These are phyloP conservation scores for Cicer pinnatifidum DNA, from an alignment of 306 rosid genomes.

Conservation along the genomic window DNA sequence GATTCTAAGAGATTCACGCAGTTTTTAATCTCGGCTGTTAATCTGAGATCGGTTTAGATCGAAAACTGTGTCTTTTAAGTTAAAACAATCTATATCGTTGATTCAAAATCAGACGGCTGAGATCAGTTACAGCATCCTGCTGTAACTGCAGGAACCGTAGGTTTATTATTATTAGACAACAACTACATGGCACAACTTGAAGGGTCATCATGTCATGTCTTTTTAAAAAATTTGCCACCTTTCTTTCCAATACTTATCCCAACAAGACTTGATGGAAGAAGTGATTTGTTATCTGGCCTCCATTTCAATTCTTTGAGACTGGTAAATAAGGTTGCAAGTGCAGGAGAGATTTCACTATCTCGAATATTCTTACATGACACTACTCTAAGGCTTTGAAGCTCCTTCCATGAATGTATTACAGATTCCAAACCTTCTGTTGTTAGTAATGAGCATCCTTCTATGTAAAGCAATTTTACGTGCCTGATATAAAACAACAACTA, in stretches of 20 bases:
- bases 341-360: conserved; percentile 70
- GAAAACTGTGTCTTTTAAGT: no score
- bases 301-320: conserved; percentile 78
- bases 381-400: conserved; percentile 78
- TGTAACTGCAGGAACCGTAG: no score
- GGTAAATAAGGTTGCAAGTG: conserved; percentile 71
- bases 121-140: no score
- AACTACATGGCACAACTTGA: no score
- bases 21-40: no score
- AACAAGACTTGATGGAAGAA: conserved; percentile 60
- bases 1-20: no score
- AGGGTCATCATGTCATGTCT: conserved; percentile 41
- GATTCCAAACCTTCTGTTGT: conserved; percentile 80
- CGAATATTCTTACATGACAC: conserved; percentile 84
- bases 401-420: conserved; percentile 75
- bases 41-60: no score
- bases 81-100: no score
- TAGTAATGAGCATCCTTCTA: conserved; percentile 88
- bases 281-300: conserved; percentile 89
- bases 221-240: conserved; percentile 86
- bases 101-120: no score
- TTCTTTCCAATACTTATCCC: conserved; percentile 78
- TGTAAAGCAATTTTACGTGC: conserved; percentile 66
- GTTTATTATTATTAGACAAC: no score
- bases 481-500: conserved; percentile 49